Evolutionary conservation across 352 stramenopile species (phyloP).

Genomic region (Nothophytophthora sp.): DNA sequence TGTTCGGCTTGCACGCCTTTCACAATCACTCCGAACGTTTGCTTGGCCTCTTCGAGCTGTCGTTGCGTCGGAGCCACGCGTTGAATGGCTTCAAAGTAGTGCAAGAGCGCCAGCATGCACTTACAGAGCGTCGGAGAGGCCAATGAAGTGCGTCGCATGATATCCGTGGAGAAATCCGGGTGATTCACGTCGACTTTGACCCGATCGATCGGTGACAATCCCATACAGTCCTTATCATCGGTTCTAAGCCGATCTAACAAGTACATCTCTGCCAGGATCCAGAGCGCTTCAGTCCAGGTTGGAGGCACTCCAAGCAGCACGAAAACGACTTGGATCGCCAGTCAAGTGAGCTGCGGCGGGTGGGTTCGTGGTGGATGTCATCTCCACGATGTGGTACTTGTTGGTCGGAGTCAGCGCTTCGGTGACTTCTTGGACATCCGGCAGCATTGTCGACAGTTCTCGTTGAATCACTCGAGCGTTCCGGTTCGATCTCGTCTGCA

Average conservation of each 20-base stretch:
- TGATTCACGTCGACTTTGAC: conserved; percentile 67
- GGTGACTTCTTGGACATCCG: conserved; percentile 55
- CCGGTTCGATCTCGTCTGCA: conserved; percentile 62
- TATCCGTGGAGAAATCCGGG: conserved; percentile 74
- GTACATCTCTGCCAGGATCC: conserved; percentile 64
- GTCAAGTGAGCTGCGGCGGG: conserved; percentile 64
- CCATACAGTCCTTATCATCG: conserved; percentile 60
- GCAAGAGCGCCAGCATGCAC: conserved; percentile 68
- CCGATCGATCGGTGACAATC: conserved; percentile 44
- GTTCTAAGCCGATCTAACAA: conserved; percentile 62
- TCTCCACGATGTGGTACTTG: conserved; percentile 80
- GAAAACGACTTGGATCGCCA: conserved; percentile 80
- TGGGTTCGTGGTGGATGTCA: conserved; percentile 79
- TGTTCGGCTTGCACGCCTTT: conserved; percentile 42
- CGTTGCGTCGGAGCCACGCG: conserved; percentile 52
- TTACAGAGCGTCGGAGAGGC: conserved; percentile 72
- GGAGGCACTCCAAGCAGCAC: conserved; percentile 56
- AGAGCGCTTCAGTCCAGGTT: conserved; percentile 71
- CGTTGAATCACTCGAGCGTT: conserved; percentile 53
- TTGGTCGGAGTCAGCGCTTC: conserved; percentile 71
- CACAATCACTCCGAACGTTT: conserved; percentile 40
- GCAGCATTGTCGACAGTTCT: conserved; percentile 62
- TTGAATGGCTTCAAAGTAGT: conserved; percentile 74
- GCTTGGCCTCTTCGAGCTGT: conserved; percentile 41
- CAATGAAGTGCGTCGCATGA: conserved; percentile 70